Conservation (phyloP, 2,329 filamentous ascomycete genomes). For the Lachnellula cervina region DNA sequence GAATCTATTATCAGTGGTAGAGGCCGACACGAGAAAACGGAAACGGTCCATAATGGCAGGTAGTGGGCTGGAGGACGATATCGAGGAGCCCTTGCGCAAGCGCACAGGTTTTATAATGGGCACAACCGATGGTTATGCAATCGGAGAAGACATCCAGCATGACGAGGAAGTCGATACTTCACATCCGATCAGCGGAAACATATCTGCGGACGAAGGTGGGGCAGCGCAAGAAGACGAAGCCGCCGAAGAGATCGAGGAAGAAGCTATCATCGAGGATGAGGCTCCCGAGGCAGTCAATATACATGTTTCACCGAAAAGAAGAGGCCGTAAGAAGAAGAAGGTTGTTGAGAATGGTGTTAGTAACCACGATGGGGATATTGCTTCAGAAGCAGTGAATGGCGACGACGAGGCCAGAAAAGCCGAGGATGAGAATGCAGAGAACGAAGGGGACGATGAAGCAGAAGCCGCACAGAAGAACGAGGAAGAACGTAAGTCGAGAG, state of each 20-base stretch:
- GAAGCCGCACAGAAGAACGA: constrained; percentile 56
- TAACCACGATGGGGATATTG: constrained; percentile 20
- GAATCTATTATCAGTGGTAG: constrained; percentile 17
- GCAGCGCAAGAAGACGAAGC: constrained; percentile 43
- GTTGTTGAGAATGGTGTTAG: constrained; percentile 22
- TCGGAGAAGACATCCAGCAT: constrained; percentile 38
- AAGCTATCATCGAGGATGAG: constrained; percentile 38
- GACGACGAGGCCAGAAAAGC: constrained; percentile 36
- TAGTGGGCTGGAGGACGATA: constrained; percentile 30
- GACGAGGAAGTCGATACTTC: constrained; percentile 37
- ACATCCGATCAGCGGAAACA: constrained; percentile 30
- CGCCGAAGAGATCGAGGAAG: constrained; percentile 37
- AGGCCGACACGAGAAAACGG: constrained; percentile 33
- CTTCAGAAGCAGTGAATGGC: constrained; percentile 21
- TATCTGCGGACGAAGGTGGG: constrained; percentile 33
- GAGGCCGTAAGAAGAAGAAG: constrained; percentile 34
- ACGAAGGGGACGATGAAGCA: constrained; percentile 54
- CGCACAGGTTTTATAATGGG: constrained; percentile 45
- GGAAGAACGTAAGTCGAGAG: constrained; percentile 53
- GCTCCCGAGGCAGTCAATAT: constrained; percentile 23
- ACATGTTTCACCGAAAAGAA: constrained; percentile 30
- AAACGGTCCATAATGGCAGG: constrained; percentile 33
- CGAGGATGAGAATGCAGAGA: constrained; percentile 48
- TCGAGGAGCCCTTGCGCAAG: constrained; percentile 41
- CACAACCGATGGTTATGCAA: constrained; percentile 41